phyloP scores from a whole-genome alignment of 1,284 basidiomycete genomes.

The Trametes sp. region DNA sequence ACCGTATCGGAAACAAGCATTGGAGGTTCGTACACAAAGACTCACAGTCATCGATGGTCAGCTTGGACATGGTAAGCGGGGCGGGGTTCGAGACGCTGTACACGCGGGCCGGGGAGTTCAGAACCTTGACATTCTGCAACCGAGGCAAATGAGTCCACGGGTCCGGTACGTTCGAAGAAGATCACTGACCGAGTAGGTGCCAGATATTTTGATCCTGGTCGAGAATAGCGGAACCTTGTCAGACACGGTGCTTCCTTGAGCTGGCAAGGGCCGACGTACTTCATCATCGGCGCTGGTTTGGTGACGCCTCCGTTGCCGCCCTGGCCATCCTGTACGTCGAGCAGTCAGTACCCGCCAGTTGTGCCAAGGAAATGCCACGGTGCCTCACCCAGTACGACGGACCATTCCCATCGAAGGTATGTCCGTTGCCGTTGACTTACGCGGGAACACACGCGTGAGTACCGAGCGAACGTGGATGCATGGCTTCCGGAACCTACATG shows the following conservation, averaged over 20 bases:
- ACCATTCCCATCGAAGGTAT: slow-evolving; percentile 51
- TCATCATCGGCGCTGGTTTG: slow-evolving; percentile 50
- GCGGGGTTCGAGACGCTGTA: slow-evolving; percentile 46
- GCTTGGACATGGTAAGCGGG: slow-evolving; percentile 39
- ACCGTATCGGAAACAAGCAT: neutral
- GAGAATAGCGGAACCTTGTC: slow-evolving; percentile 11
- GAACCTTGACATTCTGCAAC: slow-evolving; percentile 45
- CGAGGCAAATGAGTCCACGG: neutral
- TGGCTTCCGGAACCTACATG: slow-evolving; percentile 19
- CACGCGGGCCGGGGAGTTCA: slow-evolving; percentile 48
- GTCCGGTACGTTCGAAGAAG: neutral
- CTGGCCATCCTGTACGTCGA: slow-evolving; percentile 43
- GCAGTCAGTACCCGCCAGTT: neutral
- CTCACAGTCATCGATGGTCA: slow-evolving; percentile 50
- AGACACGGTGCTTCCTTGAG: neutral
- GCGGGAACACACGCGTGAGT: slow-evolving; percentile 6
- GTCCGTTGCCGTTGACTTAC: slow-evolving; percentile 50
- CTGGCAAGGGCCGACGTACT: slow-evolving; percentile 32
- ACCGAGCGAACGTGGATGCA: neutral
- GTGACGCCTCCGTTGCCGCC: slow-evolving; percentile 47
- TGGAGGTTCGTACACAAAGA: neutral
- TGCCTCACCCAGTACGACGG: slow-evolving; percentile 46
- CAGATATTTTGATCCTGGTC: slow-evolving; percentile 60
- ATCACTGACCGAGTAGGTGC: slow-evolving; percentile 50
- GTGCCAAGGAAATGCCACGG: neutral